Evolutionary conservation across 352 stramenopile species (phyloP).

Genomic region (Blastocystis sp.): DNA sequence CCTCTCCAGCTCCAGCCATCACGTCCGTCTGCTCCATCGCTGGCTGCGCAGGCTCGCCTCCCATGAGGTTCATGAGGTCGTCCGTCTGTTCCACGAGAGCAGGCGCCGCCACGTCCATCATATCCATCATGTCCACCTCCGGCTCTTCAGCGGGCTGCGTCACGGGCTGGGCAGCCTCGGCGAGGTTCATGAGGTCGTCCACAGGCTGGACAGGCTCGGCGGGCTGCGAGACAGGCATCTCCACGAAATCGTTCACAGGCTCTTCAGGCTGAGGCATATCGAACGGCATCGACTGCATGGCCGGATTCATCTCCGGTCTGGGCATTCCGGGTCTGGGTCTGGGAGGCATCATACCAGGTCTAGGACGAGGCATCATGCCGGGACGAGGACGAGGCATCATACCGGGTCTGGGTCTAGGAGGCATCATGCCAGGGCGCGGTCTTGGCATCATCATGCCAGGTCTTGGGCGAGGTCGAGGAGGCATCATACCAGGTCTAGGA

Average conservation of each 20-base stretch:
- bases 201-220: background rate
- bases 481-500: slow-evolving; percentile 35
- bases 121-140: background rate
- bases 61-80: background rate
- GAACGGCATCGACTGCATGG: too few relatives aligned
- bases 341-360: slow-evolving; percentile 53
- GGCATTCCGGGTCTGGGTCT: slow-evolving; percentile 25
- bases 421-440: slow-evolving; percentile 32
- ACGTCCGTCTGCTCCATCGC: background rate
- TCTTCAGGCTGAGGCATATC: background rate
- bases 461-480: background rate
- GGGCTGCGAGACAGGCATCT: background rate
- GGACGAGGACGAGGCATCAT: slow-evolving; percentile 47
- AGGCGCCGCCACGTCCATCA: background rate
- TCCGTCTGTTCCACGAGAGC: background rate
- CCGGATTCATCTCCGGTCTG: background rate
- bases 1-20: background rate
- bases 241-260: background rate
- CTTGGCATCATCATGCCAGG: slow-evolving; percentile 2
- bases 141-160: background rate
- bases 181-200: background rate
- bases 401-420: slow-evolving; percentile 28
- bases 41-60: background rate
- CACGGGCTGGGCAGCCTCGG: background rate
- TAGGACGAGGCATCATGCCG: slow-evolving; percentile 11